phyloP scores from a whole-genome alignment of 495 filamentous ascomycete genomes.

The Staphylotrichum tortipilum region DNA sequence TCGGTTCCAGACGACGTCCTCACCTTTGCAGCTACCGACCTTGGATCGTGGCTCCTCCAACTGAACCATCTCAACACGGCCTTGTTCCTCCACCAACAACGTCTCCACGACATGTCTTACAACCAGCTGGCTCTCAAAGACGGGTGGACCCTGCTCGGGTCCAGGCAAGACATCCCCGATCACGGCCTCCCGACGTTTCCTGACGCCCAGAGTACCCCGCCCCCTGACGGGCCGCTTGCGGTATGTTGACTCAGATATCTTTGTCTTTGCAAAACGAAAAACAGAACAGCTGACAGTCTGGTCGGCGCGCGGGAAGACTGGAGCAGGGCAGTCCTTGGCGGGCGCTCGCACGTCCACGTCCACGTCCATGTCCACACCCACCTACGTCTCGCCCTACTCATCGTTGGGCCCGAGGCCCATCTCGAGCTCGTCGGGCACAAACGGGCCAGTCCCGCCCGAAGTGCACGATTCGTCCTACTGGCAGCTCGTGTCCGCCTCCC shows the following conservation, averaged over 20 bases:
- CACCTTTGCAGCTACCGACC: neutral
- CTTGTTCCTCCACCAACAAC: neutral
- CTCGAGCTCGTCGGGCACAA: neutral
- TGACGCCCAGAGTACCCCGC: neutral
- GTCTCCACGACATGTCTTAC: slow-evolving; percentile 9
- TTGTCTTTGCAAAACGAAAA: too few species aligned
- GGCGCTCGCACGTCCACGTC: neutral
- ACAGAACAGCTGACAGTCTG: too few species aligned
- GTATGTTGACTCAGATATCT: neutral
- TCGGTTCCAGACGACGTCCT: slow-evolving; percentile 1
- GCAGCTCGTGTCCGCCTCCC: neutral
- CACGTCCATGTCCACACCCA: neutral
- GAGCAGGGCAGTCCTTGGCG: neutral
- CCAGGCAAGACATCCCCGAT: neutral
- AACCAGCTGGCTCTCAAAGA: neutral
- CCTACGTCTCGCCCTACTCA: neutral
- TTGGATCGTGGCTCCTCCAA: neutral
- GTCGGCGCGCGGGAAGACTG: too few species aligned
- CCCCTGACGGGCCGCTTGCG: neutral
- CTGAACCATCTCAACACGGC: slow-evolving; percentile 5
- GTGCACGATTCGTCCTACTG: neutral
- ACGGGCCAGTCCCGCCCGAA: neutral
- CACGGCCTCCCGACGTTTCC: neutral
- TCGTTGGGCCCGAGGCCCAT: neutral
- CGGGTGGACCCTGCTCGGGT: neutral